A percentile compares a stretch with the other conserved stretches of the same genome.
Evolutionary conservation across 2,329 filamentous ascomycete species (phyloP).

Genomic region (Diplodia corticola): DNA sequence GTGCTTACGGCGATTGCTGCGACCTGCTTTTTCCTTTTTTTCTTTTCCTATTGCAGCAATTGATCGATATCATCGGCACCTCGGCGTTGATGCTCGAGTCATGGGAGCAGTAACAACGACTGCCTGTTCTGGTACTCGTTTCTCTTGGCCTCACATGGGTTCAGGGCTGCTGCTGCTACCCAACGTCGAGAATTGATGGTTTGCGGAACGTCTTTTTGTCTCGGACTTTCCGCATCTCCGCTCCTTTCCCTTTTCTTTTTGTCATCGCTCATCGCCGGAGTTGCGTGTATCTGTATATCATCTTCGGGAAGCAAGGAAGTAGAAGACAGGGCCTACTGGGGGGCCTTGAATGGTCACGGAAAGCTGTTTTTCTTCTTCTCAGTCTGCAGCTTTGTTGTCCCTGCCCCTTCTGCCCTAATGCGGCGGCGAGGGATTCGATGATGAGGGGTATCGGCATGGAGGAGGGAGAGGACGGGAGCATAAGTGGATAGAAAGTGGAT

Average conservation of each 20-base stretch:
- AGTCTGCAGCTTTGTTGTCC: neutral
- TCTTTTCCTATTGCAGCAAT: neutral
- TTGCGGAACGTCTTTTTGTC: neutral
- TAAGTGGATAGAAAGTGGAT: constrained; percentile 16
- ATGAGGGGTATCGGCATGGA: neutral
- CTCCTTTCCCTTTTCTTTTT: neutral
- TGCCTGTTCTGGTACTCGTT: neutral
- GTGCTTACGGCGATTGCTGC: neutral
- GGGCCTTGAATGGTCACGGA: neutral
- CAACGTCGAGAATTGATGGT: neutral
- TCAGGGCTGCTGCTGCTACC: neutral
- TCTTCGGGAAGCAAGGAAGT: neutral
- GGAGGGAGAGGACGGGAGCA: neutral
- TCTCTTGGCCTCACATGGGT: neutral
- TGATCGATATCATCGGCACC: neutral
- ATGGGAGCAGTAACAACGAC: neutral
- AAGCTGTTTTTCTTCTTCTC: neutral
- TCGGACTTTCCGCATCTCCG: neutral
- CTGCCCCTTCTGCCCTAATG: neutral
- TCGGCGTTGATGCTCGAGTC: neutral
- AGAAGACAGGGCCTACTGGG: neutral
- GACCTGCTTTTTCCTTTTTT: neutral
- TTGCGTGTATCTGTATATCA: constrained; percentile 3
- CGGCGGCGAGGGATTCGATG: neutral
- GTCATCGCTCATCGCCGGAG: neutral